Evolutionary conservation across 108 stramenopile species (phyloP), one percentile per base, ranked within the genome.

Genomic region (Conticribra guillardii): DNA sequence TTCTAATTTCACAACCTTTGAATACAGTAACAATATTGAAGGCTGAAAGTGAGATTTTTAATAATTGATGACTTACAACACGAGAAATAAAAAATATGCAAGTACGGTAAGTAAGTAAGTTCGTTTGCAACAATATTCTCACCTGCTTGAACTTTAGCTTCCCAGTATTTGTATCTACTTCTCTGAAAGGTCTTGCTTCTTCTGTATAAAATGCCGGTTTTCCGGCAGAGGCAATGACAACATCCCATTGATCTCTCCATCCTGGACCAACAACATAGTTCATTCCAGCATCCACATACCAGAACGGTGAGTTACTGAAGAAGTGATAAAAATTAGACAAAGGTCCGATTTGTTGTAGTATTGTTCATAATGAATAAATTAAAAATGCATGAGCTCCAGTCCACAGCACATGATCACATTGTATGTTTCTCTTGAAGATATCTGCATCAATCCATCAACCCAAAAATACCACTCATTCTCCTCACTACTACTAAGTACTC

Each of bases 171-270:
- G 70, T 76, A 33, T 73, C 76, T 0, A 96, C 86, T 67, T 96
- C 90, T 8, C 97, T 90, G 65, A 98, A 98, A 2, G 96, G 96
- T 5, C 95, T 79, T 16, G 62, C 51, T 1, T 65, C 60, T 11
- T 96, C 91, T 0, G 95, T 94, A 69, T 98, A 98, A 69, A 98
- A 98, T 11, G 77, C 81, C 3, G 97, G 97, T 77, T 98, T 98
- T 28, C 92, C 93, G 8, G 96, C 97, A 7, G 76, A 78, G 0
- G 81, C 84, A 55, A 94, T 91, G 26, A 96, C 91, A 48, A 85
- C 88, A 64, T 94, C 92, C 65, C 87, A 90, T 26, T 79, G 65
- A 24, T 93, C 81, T 77, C 82, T 83, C 97, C 97, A 98, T 58
- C 88, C 78, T 17, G 87, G 80, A 32, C 97, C 97, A 18, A 97